Evolutionary conservation across 2,329 filamentous ascomycete species (phyloP).

Genomic region (Phyllosticta citrichinensis): DNA sequence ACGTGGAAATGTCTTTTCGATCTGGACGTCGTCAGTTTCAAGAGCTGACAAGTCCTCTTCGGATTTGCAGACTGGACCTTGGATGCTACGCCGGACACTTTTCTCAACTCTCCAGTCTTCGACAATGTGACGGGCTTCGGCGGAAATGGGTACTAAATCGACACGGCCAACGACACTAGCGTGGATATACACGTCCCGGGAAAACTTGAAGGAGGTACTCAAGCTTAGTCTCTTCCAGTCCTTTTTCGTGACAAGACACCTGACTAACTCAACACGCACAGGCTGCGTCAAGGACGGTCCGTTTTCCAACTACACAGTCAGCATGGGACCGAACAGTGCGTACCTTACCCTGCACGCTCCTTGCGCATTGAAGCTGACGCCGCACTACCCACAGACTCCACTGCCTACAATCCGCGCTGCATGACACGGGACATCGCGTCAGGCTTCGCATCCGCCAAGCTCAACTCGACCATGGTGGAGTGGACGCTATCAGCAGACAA

Average conservation of each 20-base stretch:
- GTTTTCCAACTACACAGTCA: slow-evolving; percentile 37
- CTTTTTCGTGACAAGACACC: not conserved
- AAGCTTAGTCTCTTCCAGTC: not conserved
- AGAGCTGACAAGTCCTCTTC: not conserved
- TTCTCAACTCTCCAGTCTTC: slow-evolving; percentile 5
- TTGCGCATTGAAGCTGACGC: not conserved
- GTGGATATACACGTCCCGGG: slow-evolving; percentile 1
- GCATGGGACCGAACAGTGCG: slow-evolving; percentile 36
- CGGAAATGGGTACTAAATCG: slow-evolving; percentile 8
- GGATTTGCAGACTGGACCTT: slow-evolving; percentile 6
- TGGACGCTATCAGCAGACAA: not conserved
- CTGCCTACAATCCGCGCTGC: slow-evolving; percentile 6
- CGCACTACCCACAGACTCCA: not conserved
- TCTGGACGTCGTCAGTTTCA: not conserved
- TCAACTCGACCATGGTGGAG: slow-evolving; percentile 3
- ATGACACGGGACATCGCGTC: slow-evolving; percentile 1
- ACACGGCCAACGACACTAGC: slow-evolving; percentile 4
- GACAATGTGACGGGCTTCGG: slow-evolving; percentile 9
- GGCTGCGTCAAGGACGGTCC: slow-evolving; percentile 46
- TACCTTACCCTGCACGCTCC: not conserved
- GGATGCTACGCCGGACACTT: not conserved
- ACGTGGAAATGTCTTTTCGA: not conserved
- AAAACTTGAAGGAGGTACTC: not conserved
- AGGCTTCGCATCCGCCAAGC: slow-evolving; percentile 3
- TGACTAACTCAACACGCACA: slow-evolving; percentile 20